A percentile compares a stretch with the other conserved stretches of the same genome.
Evolutionary conservation across 1,284 basidiomycete species (phyloP).

Genomic region (Chondrostereum purpureum): DNA sequence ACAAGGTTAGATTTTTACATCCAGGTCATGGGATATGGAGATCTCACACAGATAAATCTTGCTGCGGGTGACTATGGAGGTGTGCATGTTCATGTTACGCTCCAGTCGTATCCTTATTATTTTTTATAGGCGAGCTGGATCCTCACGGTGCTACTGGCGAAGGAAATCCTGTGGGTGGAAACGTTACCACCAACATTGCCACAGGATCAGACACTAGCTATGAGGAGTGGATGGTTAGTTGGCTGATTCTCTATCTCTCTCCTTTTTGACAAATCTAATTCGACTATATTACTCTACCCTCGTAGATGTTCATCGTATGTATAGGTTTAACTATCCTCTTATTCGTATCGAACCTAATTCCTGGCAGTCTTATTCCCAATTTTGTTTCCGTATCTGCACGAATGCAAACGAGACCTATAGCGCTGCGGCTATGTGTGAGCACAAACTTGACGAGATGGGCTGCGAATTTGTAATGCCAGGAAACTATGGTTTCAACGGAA

Average conservation of each 20-base stretch:
- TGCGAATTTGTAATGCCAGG: conserved; percentile 24
- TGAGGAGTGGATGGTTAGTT: conserved; percentile 14
- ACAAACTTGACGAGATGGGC: conserved; percentile 36
- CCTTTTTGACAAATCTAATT: neutral
- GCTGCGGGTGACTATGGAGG: conserved; percentile 22
- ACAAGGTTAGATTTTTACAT: conserved; percentile 34
- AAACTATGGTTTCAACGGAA: conserved; percentile 32
- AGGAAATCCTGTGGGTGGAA: conserved; percentile 45
- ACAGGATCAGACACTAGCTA: conserved; percentile 12
- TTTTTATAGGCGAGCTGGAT: conserved; percentile 54
- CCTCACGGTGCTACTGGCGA: conserved; percentile 54
- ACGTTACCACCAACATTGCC: conserved; percentile 17
- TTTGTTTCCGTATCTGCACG: conserved; percentile 52
- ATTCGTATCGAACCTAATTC: conserved; percentile 27
- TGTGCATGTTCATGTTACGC: conserved; percentile 2
- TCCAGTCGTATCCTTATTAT: neutral
- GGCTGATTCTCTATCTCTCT: neutral
- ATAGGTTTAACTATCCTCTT: neutral
- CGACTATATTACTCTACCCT: neutral
- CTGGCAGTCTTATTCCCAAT: conserved; percentile 36
- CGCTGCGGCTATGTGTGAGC: conserved; percentile 36
- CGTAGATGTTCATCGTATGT: neutral
- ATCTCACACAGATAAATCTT: conserved; percentile 33
- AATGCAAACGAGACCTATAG: conserved; percentile 44
- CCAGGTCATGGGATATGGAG: conserved; percentile 34